Base-by-base conservation (phyloP, 257 asterid genomes). In the Solanum pennellii region DNA sequence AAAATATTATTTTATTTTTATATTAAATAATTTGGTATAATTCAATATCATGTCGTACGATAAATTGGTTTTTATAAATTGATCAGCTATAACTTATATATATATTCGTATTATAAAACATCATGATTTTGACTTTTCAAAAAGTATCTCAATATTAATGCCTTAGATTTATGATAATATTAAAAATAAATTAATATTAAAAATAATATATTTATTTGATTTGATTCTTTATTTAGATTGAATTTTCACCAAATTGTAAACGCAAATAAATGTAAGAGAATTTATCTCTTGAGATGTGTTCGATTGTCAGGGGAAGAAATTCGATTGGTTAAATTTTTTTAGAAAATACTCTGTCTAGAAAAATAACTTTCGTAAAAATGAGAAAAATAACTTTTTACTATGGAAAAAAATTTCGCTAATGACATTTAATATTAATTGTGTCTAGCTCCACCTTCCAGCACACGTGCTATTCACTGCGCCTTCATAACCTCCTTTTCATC, bases 31-130 rank as follows among this genome's bases (percentile, higher is more conserved):
- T 52, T 52, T 52, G 10, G 62, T 52, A 52, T 52, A 3, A 2
- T 52, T 52, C 1, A 9, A 7, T 6, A 52, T 52, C 3, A 49
- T 49, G 60, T 0, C 0, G 1, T 6, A 9, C 1, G 62, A 3
- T 52, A 16, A 52, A 16, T 52, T 15, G 8, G 2, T 16, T 52
- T 16, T 16, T 4, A 52, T 52, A 52, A 23, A 52, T 52, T 52
- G 62, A 15, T 52, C 4, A 52, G 0, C 23, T 16, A 16, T 16
- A 52, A 16, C 62, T 52, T 16, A 6, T 3, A 6, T 3, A 6
- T 16, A 52, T 52, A 52, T 52, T 52, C 20, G 0, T 16, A 16
- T 52, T 16, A 52, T 52, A 16, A 52, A 16, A 16, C 1, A 16
- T 0, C 3, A 16, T 16, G 23, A 52, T 15, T 16, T 52, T 52